Evolutionary conservation across 371 early-diverging fungal genomes (phyloP).

Genomic region (Mortierella sp.): DNA sequence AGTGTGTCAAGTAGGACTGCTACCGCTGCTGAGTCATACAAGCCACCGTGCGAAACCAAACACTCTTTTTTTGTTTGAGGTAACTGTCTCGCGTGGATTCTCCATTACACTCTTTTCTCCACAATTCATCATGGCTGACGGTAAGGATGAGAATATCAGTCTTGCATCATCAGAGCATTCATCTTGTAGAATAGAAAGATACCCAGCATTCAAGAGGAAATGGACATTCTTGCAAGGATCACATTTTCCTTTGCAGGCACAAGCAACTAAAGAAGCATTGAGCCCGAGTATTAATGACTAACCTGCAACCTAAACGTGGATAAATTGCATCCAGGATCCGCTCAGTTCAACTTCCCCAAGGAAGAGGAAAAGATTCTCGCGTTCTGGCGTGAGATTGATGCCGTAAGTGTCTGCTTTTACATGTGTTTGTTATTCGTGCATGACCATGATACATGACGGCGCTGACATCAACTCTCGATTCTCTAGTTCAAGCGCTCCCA

Average conservation of each 20-base stretch:
- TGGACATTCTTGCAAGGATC: too few relatives aligned
- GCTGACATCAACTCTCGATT: too few relatives aligned
- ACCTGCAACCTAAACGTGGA: not conserved
- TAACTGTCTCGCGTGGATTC: not conserved
- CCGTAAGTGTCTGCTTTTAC: conserved; percentile 57
- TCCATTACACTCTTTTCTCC: conserved; percentile 9
- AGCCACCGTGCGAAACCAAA: conserved; percentile 21
- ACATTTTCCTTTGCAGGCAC: too few relatives aligned
- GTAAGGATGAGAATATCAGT: conserved; percentile 22
- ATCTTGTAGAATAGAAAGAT: too few relatives aligned
- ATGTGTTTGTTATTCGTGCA: not conserved
- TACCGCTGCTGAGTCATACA: conserved; percentile 22
- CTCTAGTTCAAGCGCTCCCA: conserved; percentile 88
- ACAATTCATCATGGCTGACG: conserved; percentile 51
- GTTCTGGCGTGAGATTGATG: conserved; percentile 98
- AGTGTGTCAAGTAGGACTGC: too few relatives aligned
- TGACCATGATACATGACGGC: not conserved
- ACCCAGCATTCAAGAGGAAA: too few relatives aligned
- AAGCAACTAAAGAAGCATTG: too few relatives aligned
- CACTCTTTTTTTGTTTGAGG: not conserved
- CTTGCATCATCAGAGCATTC: too few relatives aligned
- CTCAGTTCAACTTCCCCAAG: conserved; percentile 84
- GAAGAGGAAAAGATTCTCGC: conserved; percentile 97
- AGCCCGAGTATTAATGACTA: not conserved
- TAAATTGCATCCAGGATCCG: conserved; percentile 35